Conservation (phyloP, 139 green algal genomes). For the Chlorella sp. region DNA sequence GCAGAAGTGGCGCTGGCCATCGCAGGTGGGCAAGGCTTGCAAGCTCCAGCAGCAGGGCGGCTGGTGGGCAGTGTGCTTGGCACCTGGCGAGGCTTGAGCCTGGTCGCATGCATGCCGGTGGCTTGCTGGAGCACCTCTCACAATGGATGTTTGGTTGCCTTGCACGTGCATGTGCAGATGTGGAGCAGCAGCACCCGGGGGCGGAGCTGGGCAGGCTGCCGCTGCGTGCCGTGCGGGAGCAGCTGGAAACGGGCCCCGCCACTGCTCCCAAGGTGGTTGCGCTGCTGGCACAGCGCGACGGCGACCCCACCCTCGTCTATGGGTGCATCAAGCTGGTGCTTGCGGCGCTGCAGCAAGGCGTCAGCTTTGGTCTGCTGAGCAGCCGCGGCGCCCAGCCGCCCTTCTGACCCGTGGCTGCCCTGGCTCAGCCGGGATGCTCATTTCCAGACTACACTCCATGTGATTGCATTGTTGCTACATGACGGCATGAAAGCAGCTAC, state of each 20-base stretch:
- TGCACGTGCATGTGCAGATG: not conserved
- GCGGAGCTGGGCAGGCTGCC: not conserved
- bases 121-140: too few species aligned
- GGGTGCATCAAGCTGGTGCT: not conserved
- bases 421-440: too few species aligned
- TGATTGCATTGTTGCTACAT: too few species aligned
- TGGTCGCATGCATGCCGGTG: too few species aligned
- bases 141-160: too few species aligned
- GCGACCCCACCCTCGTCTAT: not conserved
- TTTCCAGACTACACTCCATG: too few species aligned
- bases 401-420: not conserved
- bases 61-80: too few species aligned
- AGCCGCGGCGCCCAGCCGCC: not conserved
- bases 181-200: slow-evolving; percentile 4
- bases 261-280: not conserved
- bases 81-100: too few species aligned
- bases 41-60: too few species aligned
- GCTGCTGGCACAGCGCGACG: not conserved
- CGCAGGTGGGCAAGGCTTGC: too few species aligned
- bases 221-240: not conserved
- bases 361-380: not conserved
- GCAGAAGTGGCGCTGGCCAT: not conserved
- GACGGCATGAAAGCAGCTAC: too few species aligned
- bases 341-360: not conserved
- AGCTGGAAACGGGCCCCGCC: not conserved